Evolutionary conservation across 345 rosid genomes (phyloP), one percentile per base, ranked within the genome.

Genomic region (Brassica incana): DNA sequence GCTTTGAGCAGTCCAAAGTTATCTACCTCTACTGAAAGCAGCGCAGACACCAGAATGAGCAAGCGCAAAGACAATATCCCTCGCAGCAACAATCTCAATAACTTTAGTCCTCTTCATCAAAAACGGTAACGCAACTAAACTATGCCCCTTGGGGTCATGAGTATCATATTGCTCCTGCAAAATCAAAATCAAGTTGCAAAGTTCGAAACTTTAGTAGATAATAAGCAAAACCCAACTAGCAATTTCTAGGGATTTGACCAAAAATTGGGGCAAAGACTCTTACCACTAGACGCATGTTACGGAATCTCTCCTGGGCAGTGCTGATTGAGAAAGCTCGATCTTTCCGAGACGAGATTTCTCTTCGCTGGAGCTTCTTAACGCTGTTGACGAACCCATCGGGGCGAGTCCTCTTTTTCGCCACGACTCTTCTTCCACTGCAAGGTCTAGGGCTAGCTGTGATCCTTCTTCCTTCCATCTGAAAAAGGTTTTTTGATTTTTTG

Each of bases 31-130:
- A 77, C 98, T 90, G 67, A 95, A 95, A 76, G 98, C 98, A 1
- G 98, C 97, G 43, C 99, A 93, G 27, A 93, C 92, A 80, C 99
- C 99, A 18, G 97, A 95, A 75, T 93, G 98, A 5, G 95, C 93
- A 82, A 95, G 99, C 18, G 97, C 99, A 82, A 95, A 95, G 36
- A 95, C 92, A 63, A 95, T 93, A 78, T 90, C 97, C 5, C 90
- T 89, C 25, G 99, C 99, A 33, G 98, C 97, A 7, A 95, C 96
- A 69, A 95, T 95, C 90, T 95, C 99, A 20, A 92, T 89, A 23
- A 95, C 93, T 80, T 93, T 95, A 0, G 97, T 87, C 75, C 97
- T 87, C 82, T 95, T 95, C 91, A 87, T 91, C 80, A 95, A 81
- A 83, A 93, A 91, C 12, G 98, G 97, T 65, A 95, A 80, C 6